Evolutionary conservation across 2,329 filamentous ascomycete species (phyloP).

Genomic region (Aphanoascus verrucosus): DNA sequence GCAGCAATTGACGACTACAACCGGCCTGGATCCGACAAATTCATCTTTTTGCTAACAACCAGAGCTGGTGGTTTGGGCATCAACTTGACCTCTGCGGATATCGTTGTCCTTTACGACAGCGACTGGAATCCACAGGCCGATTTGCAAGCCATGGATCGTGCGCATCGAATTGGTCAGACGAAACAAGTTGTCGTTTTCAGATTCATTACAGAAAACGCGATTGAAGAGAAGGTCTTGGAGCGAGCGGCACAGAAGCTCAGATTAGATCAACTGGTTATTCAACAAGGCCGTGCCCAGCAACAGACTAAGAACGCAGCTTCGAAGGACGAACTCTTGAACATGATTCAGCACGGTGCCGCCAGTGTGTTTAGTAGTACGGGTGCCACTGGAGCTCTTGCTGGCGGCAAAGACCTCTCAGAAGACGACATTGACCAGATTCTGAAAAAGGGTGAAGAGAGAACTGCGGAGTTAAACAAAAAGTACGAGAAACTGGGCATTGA

Average conservation of each 20-base stretch:
- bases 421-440: constrained; percentile 87
- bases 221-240: constrained; percentile 96
- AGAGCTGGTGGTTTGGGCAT: constrained; percentile 93
- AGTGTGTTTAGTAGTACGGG: constrained; percentile 75
- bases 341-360: constrained; percentile 99
- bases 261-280: constrained; percentile 92
- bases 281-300: constrained; percentile 87
- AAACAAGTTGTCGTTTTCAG: constrained; percentile 96
- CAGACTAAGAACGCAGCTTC: constrained; percentile 84
- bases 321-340: constrained; percentile 89
- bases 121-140: constrained; percentile 99
- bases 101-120: constrained; percentile 92
- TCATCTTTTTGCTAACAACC: constrained; percentile 89
- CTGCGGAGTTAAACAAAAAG: constrained; percentile 78
- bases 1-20: constrained; percentile 98
- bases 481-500: constrained; percentile 97
- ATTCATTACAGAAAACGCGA: constrained; percentile 95
- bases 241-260: constrained; percentile 93
- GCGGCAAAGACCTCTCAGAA: constrained; percentile 58
- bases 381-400: constrained; percentile 49
- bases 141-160: constrained; percentile 96
- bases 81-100: constrained; percentile 89
- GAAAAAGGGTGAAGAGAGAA: constrained; percentile 74
- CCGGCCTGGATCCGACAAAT: constrained; percentile 88
- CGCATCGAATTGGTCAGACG: constrained; percentile 95